These are phyloP conservation scores for Davidsoniella virescens DNA, from an alignment of 2,329 filamentous ascomycete species.

Conservation along the genomic window DNA sequence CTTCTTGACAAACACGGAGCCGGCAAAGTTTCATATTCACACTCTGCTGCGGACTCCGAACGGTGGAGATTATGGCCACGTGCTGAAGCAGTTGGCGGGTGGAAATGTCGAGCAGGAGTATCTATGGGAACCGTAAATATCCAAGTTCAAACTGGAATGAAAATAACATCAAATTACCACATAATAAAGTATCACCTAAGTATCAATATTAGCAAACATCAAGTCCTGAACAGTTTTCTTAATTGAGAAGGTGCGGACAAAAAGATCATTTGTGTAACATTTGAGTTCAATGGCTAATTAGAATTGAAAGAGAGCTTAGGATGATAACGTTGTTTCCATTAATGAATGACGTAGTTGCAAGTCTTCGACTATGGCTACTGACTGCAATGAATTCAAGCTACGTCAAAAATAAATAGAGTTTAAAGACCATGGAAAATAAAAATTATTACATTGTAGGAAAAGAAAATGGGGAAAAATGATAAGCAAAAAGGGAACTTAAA, in stretches of 20 bases:
- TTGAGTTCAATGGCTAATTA: no score
- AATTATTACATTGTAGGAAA: not conserved
- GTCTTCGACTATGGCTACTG: no score
- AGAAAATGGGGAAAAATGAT: not conserved
- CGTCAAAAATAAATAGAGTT: no score
- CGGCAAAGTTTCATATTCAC: slow-evolving; percentile 66
- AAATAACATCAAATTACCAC: not conserved
- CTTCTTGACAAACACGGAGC: slow-evolving; percentile 56
- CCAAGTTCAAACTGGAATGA: not conserved
- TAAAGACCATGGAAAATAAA: not conserved
- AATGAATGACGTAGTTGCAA: no score
- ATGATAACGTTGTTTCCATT: no score
- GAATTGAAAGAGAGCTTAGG: no score
- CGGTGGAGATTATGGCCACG: slow-evolving; percentile 57
- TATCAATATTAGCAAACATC: no score
- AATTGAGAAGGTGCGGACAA: no score
- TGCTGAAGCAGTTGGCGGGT: slow-evolving; percentile 25
- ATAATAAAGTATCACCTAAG: no score
- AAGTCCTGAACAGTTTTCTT: no score
- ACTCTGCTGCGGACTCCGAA: slow-evolving; percentile 59
- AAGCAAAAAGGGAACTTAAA: not conserved
- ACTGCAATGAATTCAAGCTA: no score
- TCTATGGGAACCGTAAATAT: slow-evolving; percentile 22
- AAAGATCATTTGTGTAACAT: no score
- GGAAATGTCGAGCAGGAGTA: slow-evolving; percentile 23